Evolutionary conservation across 2,329 filamentous ascomycete species (phyloP).

Genomic region (Fusarium robinianum): DNA sequence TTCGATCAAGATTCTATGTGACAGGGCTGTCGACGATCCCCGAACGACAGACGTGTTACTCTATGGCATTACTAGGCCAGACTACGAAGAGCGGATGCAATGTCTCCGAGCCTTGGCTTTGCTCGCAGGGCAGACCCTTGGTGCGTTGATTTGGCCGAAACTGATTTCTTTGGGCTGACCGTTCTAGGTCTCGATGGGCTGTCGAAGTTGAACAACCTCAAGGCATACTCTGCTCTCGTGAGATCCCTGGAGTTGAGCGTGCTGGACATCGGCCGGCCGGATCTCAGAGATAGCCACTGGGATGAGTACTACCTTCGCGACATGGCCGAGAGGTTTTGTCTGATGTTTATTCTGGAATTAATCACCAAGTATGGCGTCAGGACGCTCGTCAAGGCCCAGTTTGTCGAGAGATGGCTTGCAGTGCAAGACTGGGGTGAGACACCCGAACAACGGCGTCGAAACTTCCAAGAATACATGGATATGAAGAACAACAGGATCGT

Average conservation of each 20-base stretch:
- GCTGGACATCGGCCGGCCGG: constrained; percentile 53
- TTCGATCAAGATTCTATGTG: constrained; percentile 62
- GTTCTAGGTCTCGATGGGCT: constrained; percentile 45
- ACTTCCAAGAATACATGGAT: constrained; percentile 58
- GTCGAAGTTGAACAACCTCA: constrained; percentile 53
- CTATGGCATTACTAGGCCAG: constrained; percentile 60
- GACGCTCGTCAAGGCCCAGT: constrained; percentile 63
- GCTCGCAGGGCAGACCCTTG: constrained; percentile 51
- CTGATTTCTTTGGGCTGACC: constrained; percentile 31
- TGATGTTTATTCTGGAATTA: constrained; percentile 62
- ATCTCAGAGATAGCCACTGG: constrained; percentile 59
- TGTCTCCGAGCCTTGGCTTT: constrained; percentile 61
- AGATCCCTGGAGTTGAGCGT: constrained; percentile 62
- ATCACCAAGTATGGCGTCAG: constrained; percentile 62
- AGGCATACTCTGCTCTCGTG: constrained; percentile 62
- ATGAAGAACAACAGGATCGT: constrained; percentile 56
- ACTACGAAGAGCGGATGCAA: constrained; percentile 62
- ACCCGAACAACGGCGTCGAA: constrained; percentile 56
- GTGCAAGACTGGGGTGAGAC: constrained; percentile 70
- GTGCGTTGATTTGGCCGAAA: constrained; percentile 23
- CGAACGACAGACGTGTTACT: constrained; percentile 56
- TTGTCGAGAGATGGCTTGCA: constrained; percentile 75
- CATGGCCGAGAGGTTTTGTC: constrained; percentile 62
- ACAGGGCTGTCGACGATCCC: constrained; percentile 62
- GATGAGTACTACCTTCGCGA: constrained; percentile 68